These are phyloP conservation scores for Aquanectria penicillioides DNA, from an alignment of 2,329 filamentous ascomycete genomes.

Conservation along the genomic window DNA sequence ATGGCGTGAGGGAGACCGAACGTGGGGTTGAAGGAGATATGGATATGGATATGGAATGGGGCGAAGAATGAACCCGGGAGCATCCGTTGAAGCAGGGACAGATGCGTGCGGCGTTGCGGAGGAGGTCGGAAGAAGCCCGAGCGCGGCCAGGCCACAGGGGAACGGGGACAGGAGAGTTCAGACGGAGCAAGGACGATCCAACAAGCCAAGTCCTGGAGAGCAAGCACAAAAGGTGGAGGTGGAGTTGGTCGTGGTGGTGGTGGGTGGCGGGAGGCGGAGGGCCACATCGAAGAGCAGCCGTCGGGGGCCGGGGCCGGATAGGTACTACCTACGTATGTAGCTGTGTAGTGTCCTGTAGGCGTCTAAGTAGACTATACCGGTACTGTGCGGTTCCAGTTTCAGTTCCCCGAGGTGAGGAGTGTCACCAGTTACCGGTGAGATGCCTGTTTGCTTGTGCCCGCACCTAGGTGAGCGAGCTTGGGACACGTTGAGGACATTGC, in stretches of 20 bases:
- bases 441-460: neutral
- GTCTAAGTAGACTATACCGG: too few relatives aligned
- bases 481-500: slow-evolving; percentile 1
- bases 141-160: neutral
- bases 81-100: neutral
- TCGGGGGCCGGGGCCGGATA: neutral
- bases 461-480: neutral
- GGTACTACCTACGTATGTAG: too few relatives aligned
- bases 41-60: neutral
- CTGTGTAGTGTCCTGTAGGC: too few relatives aligned
- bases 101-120: neutral
- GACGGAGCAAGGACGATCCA: slow-evolving; percentile 8
- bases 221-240: too few relatives aligned
- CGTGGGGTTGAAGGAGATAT: neutral
- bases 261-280: neutral
- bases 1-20: slow-evolving; percentile 23
- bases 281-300: neutral
- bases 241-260: too few relatives aligned
- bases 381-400: too few relatives aligned
- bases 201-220: neutral
- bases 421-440: too few relatives aligned
- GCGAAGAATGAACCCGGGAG: slow-evolving; percentile 1
- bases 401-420: neutral
- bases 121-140: slow-evolving; percentile 22
- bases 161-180: slow-evolving; percentile 9